phyloP scores from a whole-genome alignment of 352 stramenopile species.

The Phytophthora citrophthora region DNA sequence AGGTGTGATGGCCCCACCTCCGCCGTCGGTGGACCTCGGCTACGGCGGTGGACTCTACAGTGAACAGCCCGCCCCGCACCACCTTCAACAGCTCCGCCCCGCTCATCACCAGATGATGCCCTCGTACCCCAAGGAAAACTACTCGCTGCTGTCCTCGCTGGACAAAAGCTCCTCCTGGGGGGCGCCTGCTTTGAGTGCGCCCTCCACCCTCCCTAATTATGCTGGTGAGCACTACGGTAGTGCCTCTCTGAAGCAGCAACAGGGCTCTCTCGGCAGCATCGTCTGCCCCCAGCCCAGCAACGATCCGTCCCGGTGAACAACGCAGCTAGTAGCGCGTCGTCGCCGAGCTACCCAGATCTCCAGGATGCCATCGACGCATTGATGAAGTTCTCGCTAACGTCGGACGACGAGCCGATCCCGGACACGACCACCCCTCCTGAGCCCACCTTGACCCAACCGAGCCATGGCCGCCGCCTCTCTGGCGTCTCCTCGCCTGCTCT shows the following conservation, averaged over 20 bases:
- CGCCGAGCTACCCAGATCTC: conserved; percentile 73
- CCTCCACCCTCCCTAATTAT: conserved; percentile 57
- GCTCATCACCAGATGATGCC: conserved; percentile 43
- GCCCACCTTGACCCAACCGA: conserved; percentile 8
- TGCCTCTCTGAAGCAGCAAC: conserved; percentile 40
- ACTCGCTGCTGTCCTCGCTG: conserved; percentile 68
- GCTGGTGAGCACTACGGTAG: conserved; percentile 45
- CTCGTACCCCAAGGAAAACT: conserved; percentile 68
- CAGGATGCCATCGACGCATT: conserved; percentile 89
- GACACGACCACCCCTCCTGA: conserved; percentile 43
- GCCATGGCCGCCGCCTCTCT: conserved; percentile 15
- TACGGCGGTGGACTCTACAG: conserved; percentile 37
- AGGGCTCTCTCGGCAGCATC: conserved; percentile 44
- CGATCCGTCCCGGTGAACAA: conserved; percentile 29
- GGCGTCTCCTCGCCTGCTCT: conserved; percentile 29
- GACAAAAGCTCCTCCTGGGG: conserved; percentile 62
- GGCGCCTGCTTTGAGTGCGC: conserved; percentile 21
- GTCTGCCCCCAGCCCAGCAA: conserved; percentile 33
- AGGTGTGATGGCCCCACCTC: conserved; percentile 38
- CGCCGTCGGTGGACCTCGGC: conserved; percentile 38
- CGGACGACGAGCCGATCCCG: conserved; percentile 43
- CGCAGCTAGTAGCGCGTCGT: conserved; percentile 36
- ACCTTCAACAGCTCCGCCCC: conserved; percentile 32
- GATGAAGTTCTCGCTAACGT: conserved; percentile 85
- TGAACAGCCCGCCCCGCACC: conserved; percentile 40